These are phyloP conservation scores for Thielaviopsis populi DNA, from an alignment of 2,329 filamentous ascomycete species.

Conservation along the genomic window DNA sequence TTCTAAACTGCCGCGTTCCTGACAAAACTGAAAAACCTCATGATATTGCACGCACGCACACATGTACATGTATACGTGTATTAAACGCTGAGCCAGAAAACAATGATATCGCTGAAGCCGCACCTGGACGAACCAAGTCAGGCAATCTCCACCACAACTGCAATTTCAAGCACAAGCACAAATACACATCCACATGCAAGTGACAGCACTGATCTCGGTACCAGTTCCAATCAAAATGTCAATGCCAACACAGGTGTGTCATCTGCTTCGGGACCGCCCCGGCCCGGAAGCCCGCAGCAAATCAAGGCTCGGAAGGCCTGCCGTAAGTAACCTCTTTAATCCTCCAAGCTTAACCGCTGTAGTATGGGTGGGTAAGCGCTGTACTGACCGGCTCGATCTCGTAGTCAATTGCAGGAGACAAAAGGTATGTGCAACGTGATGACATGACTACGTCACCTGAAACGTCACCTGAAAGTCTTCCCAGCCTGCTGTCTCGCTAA, in stretches of 20 bases:
- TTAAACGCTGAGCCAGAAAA: not conserved
- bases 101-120: not conserved
- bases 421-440: not conserved
- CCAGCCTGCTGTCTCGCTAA: constrained; percentile 21
- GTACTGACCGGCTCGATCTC: not conserved
- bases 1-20: not conserved
- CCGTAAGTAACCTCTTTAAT: constrained; percentile 19
- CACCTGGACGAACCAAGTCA: not conserved
- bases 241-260: not conserved
- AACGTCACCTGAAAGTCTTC: not conserved
- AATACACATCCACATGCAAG: not conserved
- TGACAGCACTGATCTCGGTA: not conserved
- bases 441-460: not conserved
- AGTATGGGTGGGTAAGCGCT: too few species aligned
- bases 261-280: not conserved
- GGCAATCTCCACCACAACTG: not conserved
- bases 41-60: too few species aligned
- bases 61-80: too few species aligned
- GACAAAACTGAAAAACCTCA: too few species aligned
- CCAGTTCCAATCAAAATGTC: not conserved
- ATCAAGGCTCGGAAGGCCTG: constrained; percentile 23
- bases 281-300: constrained; percentile 9
- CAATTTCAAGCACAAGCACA: not conserved
- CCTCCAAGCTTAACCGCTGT: not conserved
- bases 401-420: constrained; percentile 12